Conservation (phyloP, 78 protist genomes). For the Polysphondylium violaceum region DNA sequence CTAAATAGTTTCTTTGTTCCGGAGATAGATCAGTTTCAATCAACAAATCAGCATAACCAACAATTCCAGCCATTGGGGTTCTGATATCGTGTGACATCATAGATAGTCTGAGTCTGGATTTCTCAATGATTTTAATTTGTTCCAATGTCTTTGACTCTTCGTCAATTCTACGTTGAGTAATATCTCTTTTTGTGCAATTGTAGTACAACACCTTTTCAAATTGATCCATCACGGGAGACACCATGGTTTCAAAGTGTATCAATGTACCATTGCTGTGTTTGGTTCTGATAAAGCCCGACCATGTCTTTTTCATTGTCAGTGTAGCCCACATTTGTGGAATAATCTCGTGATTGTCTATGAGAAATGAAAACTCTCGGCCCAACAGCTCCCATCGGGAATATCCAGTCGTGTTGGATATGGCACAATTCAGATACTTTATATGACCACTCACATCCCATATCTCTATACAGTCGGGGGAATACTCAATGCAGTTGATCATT, state of each 20-base stretch:
- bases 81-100: constrained; percentile 77
- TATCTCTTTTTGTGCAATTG: constrained; percentile 54
- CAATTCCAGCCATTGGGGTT: constrained; percentile 66
- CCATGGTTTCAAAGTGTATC: constrained; percentile 27
- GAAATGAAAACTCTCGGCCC: constrained; percentile 29
- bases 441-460: constrained; percentile 67
- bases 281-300: constrained; percentile 51
- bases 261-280: constrained; percentile 1
- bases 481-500: constrained; percentile 52
- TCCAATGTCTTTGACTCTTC: constrained; percentile 44
- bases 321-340: constrained; percentile 68
- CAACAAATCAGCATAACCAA: constrained; percentile 51
- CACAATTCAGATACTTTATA: constrained; percentile 48
- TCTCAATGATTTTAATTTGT: constrained; percentile 40
- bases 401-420: constrained; percentile 12
- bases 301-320: constrained; percentile 22
- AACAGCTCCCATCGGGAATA: constrained; percentile 55
- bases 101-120: constrained; percentile 23
- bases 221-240: constrained; percentile 45
- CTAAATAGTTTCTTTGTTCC: constrained; percentile 48
- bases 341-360: constrained; percentile 43
- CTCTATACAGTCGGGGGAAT: constrained; percentile 42
- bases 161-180: constrained; percentile 27
- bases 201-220: constrained; percentile 21
- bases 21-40: constrained; percentile 19